Evolutionary conservation across 202 grass and related monocot genomes (phyloP), one percentile per base, ranked within the genome.

Genomic region (Schoenoplectus tabernaemontani): DNA sequence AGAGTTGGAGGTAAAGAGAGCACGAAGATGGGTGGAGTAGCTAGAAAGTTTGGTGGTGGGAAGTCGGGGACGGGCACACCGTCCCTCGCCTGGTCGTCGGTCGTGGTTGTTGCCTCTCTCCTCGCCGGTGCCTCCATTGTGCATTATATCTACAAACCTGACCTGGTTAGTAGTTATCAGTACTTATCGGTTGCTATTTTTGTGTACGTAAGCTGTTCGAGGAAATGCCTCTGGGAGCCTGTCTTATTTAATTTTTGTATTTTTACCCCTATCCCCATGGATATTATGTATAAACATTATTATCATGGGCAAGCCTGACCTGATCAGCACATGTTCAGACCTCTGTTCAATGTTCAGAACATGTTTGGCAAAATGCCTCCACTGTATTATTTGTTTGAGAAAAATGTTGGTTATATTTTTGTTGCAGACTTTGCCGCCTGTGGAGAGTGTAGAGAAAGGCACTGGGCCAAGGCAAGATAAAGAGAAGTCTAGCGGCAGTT

Each of bases 131-230:
- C 90, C 16, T 89, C 90, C 79, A 57, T 88, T 60, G 89, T 96
- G 19, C 92, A 96, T 86, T 87, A 89, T 74, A 88, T 96, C 72
- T 96, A 91, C 85, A 89, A 89, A 62, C 92, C 92, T 0, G 60
- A 96, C 46, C 84, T 96, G 85, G 92, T 96, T 12, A 1, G 79
- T 56, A 1, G 4, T 6, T 0, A 37, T 4, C 0, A 0, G 4
- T 15, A 41, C 4, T 3, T 34, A 17, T 9, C 12, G 3, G 10
- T 37, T 7, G 7, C 7, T n/a, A 1, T 59, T 37, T 17, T 5
- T 4, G 51, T 22, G 77, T 81, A 15, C 20, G 0, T 47, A 15
- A 76, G 33, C 26, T 84, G 86, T 79, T 91, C 56, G 86, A 86
- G 64, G 7, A 26, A 88, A 77, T 70, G 38, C 78, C 62, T 81